phyloP scores from a whole-genome alignment of 495 filamentous ascomycete species.

The Apiosordaria backusii region DNA sequence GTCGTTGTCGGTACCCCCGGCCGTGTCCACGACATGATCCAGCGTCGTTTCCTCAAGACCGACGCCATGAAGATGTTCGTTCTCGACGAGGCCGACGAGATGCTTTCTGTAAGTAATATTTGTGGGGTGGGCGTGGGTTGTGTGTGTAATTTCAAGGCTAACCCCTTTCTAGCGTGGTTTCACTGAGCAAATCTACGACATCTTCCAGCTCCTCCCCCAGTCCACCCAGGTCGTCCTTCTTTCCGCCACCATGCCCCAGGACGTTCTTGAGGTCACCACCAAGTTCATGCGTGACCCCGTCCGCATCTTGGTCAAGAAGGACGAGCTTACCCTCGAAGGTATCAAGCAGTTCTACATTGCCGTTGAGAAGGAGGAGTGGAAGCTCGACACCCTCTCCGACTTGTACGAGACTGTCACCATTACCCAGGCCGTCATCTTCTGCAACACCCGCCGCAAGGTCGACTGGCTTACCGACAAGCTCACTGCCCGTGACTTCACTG shows the following conservation, averaged over 20 bases:
- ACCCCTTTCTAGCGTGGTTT: slow-evolving; percentile 71
- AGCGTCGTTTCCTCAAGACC: slow-evolving; percentile 87
- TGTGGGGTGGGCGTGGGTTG: background rate
- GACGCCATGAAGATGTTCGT: slow-evolving; percentile 99
- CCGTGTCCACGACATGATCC: slow-evolving; percentile 98
- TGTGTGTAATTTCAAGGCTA: slow-evolving; percentile 6
- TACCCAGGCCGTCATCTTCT: slow-evolving; percentile 99
- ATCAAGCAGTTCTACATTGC: slow-evolving; percentile 99
- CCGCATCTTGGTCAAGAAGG: slow-evolving; percentile 98
- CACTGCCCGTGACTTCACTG: slow-evolving; percentile 95
- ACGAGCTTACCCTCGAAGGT: slow-evolving; percentile 96
- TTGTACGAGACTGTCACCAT: slow-evolving; percentile 99
- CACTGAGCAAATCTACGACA: slow-evolving; percentile 98
- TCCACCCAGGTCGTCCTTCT: slow-evolving; percentile 97
- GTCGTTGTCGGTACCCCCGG: slow-evolving; percentile 96
- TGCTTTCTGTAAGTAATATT: slow-evolving; percentile 66
- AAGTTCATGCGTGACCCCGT: slow-evolving; percentile 99
- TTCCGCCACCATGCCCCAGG: slow-evolving; percentile 94
- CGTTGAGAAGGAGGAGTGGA: slow-evolving; percentile 99
- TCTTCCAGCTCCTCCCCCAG: slow-evolving; percentile 93
- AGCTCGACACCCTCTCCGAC: slow-evolving; percentile 98
- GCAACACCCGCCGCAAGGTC: slow-evolving; percentile 98
- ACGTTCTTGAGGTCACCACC: slow-evolving; percentile 98
- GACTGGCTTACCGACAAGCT: slow-evolving; percentile 99
- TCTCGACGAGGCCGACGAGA: slow-evolving; percentile 94